These are phyloP conservation scores for Dryas octopetala DNA, from an alignment of 306 rosid species.

Conservation along the genomic window DNA sequence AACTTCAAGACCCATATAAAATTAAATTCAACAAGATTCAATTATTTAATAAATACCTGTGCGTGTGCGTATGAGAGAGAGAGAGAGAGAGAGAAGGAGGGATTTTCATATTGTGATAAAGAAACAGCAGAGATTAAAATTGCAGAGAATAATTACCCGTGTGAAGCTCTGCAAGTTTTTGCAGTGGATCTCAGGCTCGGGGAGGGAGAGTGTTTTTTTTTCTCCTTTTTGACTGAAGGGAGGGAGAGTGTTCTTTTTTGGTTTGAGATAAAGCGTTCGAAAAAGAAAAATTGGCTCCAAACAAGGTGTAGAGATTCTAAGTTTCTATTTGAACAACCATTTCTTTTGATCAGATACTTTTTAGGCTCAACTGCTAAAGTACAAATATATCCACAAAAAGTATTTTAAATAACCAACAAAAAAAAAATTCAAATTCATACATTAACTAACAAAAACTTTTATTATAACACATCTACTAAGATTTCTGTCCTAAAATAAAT, in stretches of 20 bases:
- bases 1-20: background rate
- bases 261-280: background rate
- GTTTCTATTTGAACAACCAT: too few relatives aligned
- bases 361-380: too few relatives aligned
- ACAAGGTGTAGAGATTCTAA: background rate
- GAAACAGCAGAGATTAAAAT: background rate
- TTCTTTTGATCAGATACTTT: too few relatives aligned
- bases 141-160: background rate
- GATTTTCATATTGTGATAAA: background rate
- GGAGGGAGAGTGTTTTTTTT: background rate
- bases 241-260: background rate
- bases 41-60: background rate
- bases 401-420: too few relatives aligned
- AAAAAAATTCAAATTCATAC: too few relatives aligned
- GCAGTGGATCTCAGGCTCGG: background rate
- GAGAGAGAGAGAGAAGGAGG: background rate
- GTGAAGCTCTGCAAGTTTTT: background rate
- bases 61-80: background rate
- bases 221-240: background rate
- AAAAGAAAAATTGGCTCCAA: slow-evolving; percentile 11
- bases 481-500: too few relatives aligned
- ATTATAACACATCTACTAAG: too few relatives aligned
- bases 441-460: too few relatives aligned
- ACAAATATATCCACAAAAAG: too few relatives aligned
- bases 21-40: background rate